Evolutionary conservation across 106 monocot species (phyloP).

Genomic region (Allium sativum): DNA sequence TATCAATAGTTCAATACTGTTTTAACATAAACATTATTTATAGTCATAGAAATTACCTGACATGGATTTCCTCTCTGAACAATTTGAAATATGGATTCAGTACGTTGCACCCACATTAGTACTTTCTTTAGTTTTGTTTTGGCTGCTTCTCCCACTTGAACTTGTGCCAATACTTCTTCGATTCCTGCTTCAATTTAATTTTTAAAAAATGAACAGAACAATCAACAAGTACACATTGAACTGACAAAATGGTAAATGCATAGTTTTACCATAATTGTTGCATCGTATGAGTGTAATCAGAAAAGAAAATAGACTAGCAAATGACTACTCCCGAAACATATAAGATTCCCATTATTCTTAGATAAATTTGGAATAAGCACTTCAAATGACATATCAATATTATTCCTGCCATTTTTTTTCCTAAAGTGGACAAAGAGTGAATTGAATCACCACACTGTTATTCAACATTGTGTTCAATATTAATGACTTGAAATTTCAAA

Average conservation of each 20-base stretch:
- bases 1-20: too few relatives aligned
- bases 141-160: slow-evolving; percentile 18
- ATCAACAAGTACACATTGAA: too few relatives aligned
- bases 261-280: background rate
- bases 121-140: slow-evolving; percentile 40
- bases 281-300: background rate
- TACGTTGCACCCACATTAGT: slow-evolving; percentile 28
- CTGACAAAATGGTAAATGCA: background rate
- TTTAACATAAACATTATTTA: too few relatives aligned
- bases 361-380: too few relatives aligned
- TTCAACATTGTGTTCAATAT: background rate
- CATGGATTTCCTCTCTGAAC: slow-evolving; percentile 8
- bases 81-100: slow-evolving; percentile 28
- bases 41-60: slow-evolving; percentile 2
- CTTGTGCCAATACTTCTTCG: slow-evolving; percentile 14
- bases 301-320: too few relatives aligned
- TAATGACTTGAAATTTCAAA: background rate
- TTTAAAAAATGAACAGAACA: background rate
- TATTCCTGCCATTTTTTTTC: background rate
- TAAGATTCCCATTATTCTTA: too few relatives aligned
- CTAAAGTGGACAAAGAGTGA: background rate
- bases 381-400: too few relatives aligned
- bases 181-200: slow-evolving; percentile 11
- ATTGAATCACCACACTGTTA: too few relatives aligned
- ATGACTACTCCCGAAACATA: too few relatives aligned